phyloP scores from a whole-genome alignment of 2,329 filamentous ascomycete genomes.

The Fusarium goolgardi region DNA sequence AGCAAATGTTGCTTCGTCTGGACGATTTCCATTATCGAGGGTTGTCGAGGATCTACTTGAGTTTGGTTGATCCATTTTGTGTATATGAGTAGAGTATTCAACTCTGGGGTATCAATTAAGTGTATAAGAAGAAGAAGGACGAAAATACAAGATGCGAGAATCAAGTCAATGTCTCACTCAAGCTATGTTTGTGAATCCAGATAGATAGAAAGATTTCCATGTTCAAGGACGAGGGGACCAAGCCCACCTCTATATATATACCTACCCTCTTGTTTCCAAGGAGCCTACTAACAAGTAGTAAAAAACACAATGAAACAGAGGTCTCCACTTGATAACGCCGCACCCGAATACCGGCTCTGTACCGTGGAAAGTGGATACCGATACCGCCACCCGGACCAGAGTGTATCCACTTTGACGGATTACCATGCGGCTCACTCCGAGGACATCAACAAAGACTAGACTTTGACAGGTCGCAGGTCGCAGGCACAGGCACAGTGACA shows the following conservation, averaged over 20 bases:
- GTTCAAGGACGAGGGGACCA: not conserved
- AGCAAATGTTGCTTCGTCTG: constrained; percentile 37
- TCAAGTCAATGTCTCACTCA: constrained; percentile 28
- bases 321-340: constrained; percentile 16
- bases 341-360: constrained; percentile 34
- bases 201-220: not conserved
- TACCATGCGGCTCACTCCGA: constrained; percentile 41
- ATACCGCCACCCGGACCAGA: constrained; percentile 3
- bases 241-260: constrained; percentile 43
- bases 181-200: constrained; percentile 11
- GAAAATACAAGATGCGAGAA: constrained; percentile 4
- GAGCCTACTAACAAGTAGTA: not conserved
- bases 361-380: constrained; percentile 26
- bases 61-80: constrained; percentile 28
- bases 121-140: not conserved
- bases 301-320: not conserved
- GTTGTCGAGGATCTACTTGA: constrained; percentile 38
- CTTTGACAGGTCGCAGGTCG: not conserved
- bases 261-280: not conserved
- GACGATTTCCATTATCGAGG: constrained; percentile 21
- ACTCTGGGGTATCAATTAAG: not conserved
- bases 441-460: not conserved
- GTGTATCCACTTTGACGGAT: constrained; percentile 11
- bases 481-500: not conserved
- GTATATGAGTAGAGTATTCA: not conserved